phyloP scores from a whole-genome alignment of 2,329 filamentous ascomycete species.

The Clonostachys rhizophaga region DNA sequence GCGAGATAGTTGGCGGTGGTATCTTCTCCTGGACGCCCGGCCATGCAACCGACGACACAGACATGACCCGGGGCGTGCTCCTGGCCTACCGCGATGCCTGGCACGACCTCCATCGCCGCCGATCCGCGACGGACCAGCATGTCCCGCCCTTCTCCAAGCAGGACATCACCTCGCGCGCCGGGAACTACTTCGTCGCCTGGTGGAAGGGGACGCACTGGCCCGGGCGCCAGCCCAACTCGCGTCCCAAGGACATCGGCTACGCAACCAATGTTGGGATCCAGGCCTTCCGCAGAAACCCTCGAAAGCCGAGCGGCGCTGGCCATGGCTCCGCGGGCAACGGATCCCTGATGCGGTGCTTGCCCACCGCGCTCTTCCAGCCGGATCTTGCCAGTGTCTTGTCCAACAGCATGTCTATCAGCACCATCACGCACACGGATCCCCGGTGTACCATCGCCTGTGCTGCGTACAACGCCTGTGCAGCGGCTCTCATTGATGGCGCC shows the following conservation, averaged over 20 bases:
- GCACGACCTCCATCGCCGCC: too few relatives aligned
- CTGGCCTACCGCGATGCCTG: slow-evolving; percentile 29
- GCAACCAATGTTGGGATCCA: slow-evolving; percentile 27
- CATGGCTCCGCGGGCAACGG: slow-evolving; percentile 34
- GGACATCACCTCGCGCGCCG: slow-evolving; percentile 15
- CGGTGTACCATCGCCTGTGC: slow-evolving; percentile 28
- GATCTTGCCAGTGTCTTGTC: slow-evolving; percentile 14
- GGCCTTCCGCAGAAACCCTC: slow-evolving; percentile 14
- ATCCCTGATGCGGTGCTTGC: slow-evolving; percentile 40
- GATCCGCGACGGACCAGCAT: background rate
- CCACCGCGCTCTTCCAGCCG: slow-evolving; percentile 32
- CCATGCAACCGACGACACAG: slow-evolving; percentile 42
- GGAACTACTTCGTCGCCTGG: slow-evolving; percentile 34
- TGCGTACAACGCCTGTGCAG: slow-evolving; percentile 31
- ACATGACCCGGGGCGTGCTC: slow-evolving; percentile 38
- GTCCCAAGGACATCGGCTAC: slow-evolving; percentile 30
- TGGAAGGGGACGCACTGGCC: slow-evolving; percentile 32
- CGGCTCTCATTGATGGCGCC: slow-evolving; percentile 18
- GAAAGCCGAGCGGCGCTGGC: slow-evolving; percentile 29
- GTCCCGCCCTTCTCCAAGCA: background rate
- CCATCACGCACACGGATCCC: slow-evolving; percentile 30
- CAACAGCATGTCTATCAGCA: slow-evolving; percentile 28
- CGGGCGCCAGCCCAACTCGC: slow-evolving; percentile 35
- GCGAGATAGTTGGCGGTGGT: slow-evolving; percentile 38
- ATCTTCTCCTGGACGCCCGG: slow-evolving; percentile 33